phyloP scores from a whole-genome alignment of 768 basidiomycete species.

The Calocybe gangraenosa region DNA sequence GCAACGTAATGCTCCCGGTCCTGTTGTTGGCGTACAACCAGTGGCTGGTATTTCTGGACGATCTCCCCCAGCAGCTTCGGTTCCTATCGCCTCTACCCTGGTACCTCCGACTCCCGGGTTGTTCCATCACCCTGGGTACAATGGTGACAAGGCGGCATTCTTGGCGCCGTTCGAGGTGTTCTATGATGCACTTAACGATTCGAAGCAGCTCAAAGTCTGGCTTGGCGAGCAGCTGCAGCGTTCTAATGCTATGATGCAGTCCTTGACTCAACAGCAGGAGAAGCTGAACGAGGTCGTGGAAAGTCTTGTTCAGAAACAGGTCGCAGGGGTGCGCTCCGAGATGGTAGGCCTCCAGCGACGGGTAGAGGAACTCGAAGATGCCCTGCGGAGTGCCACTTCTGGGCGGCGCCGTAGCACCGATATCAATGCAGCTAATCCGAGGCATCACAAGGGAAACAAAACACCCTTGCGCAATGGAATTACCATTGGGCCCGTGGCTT shows the following conservation, averaged over 20 bases:
- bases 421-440: constrained; percentile 6
- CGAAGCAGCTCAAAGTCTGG: constrained; percentile 75
- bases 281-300: constrained; percentile 57
- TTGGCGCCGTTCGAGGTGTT: constrained; percentile 79
- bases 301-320: constrained; percentile 55
- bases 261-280: constrained; percentile 57
- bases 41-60: constrained; percentile 27
- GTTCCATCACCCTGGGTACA: constrained; percentile 55
- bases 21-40: constrained; percentile 16
- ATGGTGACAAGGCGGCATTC: constrained; percentile 71
- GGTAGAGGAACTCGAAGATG: constrained; percentile 67
- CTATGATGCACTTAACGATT: constrained; percentile 81
- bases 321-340: constrained; percentile 58
- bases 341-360: constrained; percentile 53
- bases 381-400: constrained; percentile 27
- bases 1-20: constrained; percentile 28
- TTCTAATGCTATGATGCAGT: constrained; percentile 51
- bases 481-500: constrained; percentile 22
- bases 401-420: constrained; percentile 26
- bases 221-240: constrained; percentile 68
- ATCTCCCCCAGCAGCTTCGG: constrained; percentile 55
- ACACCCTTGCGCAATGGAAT: constrained; percentile 35
- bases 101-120: constrained; percentile 70
- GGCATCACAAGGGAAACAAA: constrained; percentile 25
- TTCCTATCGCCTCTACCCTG: constrained; percentile 63